Conservation (phyloP, 106 monocot genomes). For the Dactylorhiza incarnata region DNA sequence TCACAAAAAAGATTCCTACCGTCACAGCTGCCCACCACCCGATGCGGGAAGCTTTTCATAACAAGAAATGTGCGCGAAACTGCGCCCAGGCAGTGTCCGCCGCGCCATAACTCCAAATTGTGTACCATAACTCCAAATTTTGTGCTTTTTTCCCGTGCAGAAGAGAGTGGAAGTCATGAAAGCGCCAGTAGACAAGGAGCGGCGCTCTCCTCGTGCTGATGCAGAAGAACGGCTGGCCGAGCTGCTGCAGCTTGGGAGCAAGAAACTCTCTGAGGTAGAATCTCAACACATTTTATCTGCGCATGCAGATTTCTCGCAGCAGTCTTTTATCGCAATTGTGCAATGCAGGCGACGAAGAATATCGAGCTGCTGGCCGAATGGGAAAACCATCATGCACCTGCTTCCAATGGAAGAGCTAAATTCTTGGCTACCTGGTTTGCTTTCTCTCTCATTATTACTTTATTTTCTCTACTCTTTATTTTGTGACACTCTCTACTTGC, state of each 20-base stretch:
- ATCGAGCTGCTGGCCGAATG: constrained; percentile 3
- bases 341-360: background rate
- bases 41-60: too few relatives aligned
- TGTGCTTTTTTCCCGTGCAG: too few relatives aligned
- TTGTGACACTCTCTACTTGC: background rate
- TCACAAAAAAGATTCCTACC: too few relatives aligned
- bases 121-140: too few relatives aligned
- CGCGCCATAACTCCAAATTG: too few relatives aligned
- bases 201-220: constrained; percentile 14
- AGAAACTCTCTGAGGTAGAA: constrained; percentile 2
- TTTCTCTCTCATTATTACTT: background rate
- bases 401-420: background rate
- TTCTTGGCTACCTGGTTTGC: background rate
- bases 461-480: background rate
- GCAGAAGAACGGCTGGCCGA: constrained; percentile 30
- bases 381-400: constrained; percentile 3
- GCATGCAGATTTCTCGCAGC: background rate
- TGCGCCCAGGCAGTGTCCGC: too few relatives aligned
- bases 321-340: background rate
- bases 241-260: constrained; percentile 5
- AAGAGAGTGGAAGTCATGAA: constrained; percentile 21
- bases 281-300: background rate
- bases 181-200: constrained; percentile 27
- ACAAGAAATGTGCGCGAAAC: too few relatives aligned
- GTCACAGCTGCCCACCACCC: too few relatives aligned